Evolutionary conservation across 495 filamentous ascomycete genomes (phyloP).

Genomic region (Aspergillus nanangensis): DNA sequence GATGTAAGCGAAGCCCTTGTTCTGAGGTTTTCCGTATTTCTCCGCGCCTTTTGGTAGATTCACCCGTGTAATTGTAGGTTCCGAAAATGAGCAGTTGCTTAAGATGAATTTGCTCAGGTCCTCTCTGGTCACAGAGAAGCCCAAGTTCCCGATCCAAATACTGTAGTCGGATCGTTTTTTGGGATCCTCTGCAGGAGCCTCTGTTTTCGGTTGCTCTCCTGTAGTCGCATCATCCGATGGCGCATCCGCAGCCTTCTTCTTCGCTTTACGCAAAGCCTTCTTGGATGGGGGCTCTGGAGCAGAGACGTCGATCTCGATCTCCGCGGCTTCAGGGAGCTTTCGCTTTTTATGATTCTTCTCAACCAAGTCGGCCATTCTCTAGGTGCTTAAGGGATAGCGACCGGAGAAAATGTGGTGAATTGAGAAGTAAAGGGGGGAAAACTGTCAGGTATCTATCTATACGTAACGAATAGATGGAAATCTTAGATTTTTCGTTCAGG

Average conservation of each 20-base stretch:
- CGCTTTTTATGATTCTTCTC: slow-evolving; percentile 61
- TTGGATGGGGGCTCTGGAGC: slow-evolving; percentile 92
- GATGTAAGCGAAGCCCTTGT: slow-evolving; percentile 94
- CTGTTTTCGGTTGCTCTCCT: slow-evolving; percentile 26
- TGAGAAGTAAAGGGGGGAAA: background rate
- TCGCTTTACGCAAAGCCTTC: slow-evolving; percentile 75
- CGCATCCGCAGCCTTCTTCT: slow-evolving; percentile 55
- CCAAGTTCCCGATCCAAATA: slow-evolving; percentile 94
- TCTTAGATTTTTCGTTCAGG: background rate
- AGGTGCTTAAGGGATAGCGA: background rate
- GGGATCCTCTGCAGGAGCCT: slow-evolving; percentile 13
- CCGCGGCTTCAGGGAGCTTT: slow-evolving; percentile 51
- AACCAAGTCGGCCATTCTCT: slow-evolving; percentile 26
- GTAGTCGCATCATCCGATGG: slow-evolving; percentile 26
- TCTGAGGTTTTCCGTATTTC: slow-evolving; percentile 49
- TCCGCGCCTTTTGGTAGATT: slow-evolving; percentile 62
- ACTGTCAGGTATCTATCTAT: too few relatives aligned
- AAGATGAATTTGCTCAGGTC: slow-evolving; percentile 74
- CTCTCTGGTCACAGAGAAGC: slow-evolving; percentile 67
- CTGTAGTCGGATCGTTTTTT: slow-evolving; percentile 72
- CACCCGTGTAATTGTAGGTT: slow-evolving; percentile 70
- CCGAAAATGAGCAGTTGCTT: slow-evolving; percentile 61
- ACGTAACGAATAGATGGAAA: background rate
- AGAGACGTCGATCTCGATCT: slow-evolving; percentile 84
- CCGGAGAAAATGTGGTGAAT: background rate